Evolutionary conservation across 192 early-diverging fungal species (phyloP).

Genomic region (Helicostylum pulchrum): DNA sequence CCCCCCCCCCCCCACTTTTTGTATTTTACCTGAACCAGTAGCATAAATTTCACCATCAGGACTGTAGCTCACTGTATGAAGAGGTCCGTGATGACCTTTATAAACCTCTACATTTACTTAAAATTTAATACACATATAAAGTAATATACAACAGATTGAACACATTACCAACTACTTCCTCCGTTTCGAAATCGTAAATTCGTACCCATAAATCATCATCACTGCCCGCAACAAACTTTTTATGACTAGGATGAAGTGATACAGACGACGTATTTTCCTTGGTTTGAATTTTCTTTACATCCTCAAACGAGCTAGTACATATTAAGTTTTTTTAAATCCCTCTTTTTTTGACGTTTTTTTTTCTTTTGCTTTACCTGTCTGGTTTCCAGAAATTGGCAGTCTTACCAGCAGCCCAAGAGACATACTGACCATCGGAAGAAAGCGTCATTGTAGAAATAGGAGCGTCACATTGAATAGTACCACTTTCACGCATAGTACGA

Average conservation of each 20-base stretch:
- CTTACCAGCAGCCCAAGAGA: conserved; percentile 78
- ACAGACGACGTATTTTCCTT: conserved; percentile 75
- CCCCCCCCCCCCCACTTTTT: no score
- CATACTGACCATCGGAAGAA: conserved; percentile 69
- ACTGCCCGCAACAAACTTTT: conserved; percentile 79
- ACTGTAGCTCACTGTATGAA: conserved; percentile 87
- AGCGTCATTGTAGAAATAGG: conserved; percentile 72
- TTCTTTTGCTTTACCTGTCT: conserved; percentile 49
- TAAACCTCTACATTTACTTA: conserved; percentile 54
- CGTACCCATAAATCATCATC: conserved; percentile 80
- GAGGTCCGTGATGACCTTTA: conserved; percentile 89
- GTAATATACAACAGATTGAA: background rate
- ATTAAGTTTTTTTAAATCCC: background rate
- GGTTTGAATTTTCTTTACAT: conserved; percentile 52
- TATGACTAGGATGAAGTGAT: conserved; percentile 76
- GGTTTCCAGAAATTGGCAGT: conserved; percentile 71
- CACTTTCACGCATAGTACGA: conserved; percentile 59
- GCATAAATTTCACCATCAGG: conserved; percentile 91
- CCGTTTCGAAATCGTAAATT: conserved; percentile 78
- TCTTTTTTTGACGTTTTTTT: background rate
- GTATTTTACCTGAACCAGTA: conserved; percentile 62
- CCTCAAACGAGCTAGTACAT: conserved; percentile 23
- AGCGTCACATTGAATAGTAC: conserved; percentile 58
- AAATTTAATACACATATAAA: background rate
- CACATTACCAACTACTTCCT: conserved; percentile 57